phyloP scores from a whole-genome alignment of 495 filamentous ascomycete species.

The Thermothielavioides terrestris region DNA sequence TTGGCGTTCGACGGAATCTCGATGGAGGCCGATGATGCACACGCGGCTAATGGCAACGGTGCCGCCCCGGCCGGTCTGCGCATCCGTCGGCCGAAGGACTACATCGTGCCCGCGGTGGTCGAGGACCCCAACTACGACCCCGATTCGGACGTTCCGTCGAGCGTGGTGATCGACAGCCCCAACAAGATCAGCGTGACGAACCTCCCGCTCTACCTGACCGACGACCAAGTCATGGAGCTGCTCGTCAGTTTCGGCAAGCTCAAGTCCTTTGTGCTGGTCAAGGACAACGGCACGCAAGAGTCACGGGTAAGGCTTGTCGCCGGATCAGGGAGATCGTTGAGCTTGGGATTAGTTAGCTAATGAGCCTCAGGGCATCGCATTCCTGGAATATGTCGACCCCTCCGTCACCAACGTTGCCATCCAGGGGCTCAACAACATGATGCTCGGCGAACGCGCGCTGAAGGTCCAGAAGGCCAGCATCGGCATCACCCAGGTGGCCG shows the following conservation, averaged over 20 bases:
- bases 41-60: constrained; percentile 48
- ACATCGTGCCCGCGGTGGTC: constrained; percentile 79
- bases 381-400: constrained; percentile 87
- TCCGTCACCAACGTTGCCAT: constrained; percentile 74
- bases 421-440: constrained; percentile 86
- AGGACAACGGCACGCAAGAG: constrained; percentile 77
- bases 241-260: constrained; percentile 84
- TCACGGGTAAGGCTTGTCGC: constrained; percentile 59
- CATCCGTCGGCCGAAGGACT: constrained; percentile 90
- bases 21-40: constrained; percentile 65
- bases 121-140: constrained; percentile 71
- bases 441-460: constrained; percentile 75
- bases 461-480: constrained; percentile 85
- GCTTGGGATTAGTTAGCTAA: not conserved
- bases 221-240: constrained; percentile 86
- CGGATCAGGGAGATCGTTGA: not conserved
- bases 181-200: constrained; percentile 93
- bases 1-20: constrained; percentile 81
- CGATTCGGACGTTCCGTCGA: constrained; percentile 57
- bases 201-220: constrained; percentile 75
- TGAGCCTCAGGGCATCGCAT: constrained; percentile 73
- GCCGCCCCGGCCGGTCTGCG: constrained; percentile 52
- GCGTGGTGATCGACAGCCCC: constrained; percentile 77
- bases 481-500: constrained; percentile 80
- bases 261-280: constrained; percentile 86